Percentiles rank a stretch among this genome's conserved stretches.
Conservation (phyloP, 2,329 filamentous ascomycete species). For the Aspergillus thermomutatus region DNA sequence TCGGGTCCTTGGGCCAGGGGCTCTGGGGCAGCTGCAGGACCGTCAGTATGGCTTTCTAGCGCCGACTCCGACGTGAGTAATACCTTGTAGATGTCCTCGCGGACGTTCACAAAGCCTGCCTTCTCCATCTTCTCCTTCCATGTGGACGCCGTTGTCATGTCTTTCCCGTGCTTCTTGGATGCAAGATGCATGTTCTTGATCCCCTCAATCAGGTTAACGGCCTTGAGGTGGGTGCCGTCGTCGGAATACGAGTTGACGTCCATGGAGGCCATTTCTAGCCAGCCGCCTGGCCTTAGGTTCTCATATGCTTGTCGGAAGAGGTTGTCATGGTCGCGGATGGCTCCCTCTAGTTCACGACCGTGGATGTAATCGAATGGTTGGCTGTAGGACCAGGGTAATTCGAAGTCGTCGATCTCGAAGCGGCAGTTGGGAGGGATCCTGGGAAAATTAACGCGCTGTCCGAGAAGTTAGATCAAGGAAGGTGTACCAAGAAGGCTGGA, state of each 20-base stretch:
- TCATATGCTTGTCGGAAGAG: constrained; percentile 25
- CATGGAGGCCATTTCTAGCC: constrained; percentile 55
- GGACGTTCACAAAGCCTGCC: constrained; percentile 54
- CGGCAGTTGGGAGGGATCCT: constrained; percentile 35
- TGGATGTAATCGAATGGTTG: constrained; percentile 31
- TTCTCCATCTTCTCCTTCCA: constrained; percentile 46
- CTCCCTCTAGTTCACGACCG: constrained; percentile 30
- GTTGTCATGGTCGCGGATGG: constrained; percentile 24
- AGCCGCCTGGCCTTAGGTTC: constrained; percentile 26
- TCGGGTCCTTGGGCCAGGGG: constrained; percentile 51
- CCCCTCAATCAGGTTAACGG: constrained; percentile 20
- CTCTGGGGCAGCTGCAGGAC: constrained; percentile 45
- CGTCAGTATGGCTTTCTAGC: constrained; percentile 3
- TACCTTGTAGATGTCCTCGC: constrained; percentile 46
- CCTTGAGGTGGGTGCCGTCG: constrained; percentile 28
- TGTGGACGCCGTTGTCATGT: constrained; percentile 27
- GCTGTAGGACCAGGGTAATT: constrained; percentile 27
- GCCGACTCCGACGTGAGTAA: too few species aligned
- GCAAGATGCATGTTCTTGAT: constrained; percentile 28
- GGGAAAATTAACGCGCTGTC: not conserved
- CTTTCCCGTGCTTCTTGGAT: constrained; percentile 32
- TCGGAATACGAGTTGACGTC: constrained; percentile 88
- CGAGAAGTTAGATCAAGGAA: not conserved
- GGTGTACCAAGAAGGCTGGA: constrained; percentile 29
- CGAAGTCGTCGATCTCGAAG: constrained; percentile 33